These are phyloP conservation scores for Cercospora zeae-maydis DNA, from an alignment of 2,329 filamentous ascomycete species.

Conservation along the genomic window DNA sequence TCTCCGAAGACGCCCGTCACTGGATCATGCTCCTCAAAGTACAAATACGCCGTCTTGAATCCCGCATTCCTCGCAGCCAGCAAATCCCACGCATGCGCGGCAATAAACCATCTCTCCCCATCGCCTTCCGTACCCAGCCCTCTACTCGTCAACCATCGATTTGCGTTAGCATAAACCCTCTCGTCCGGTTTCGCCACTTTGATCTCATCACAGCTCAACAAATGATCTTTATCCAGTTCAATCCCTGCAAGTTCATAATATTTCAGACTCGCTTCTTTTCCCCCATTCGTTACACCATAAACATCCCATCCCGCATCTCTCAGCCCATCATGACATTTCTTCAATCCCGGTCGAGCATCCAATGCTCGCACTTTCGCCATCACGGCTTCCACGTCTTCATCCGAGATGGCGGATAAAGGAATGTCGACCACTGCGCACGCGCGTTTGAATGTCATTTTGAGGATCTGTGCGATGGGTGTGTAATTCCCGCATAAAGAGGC, in stretches of 20 bases:
- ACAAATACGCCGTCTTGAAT: constrained; percentile 33
- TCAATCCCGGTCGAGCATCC: constrained; percentile 25
- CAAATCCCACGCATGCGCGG: constrained; percentile 33
- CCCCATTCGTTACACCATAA: constrained; percentile 33
- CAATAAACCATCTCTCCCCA: constrained; percentile 33
- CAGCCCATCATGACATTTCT: constrained; percentile 31
- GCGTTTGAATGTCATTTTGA: constrained; percentile 28
- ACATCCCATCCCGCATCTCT: constrained; percentile 31
- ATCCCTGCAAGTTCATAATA: constrained; percentile 32
- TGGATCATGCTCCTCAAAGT: constrained; percentile 33
- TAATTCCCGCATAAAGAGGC: constrained; percentile 28
- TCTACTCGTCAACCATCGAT: constrained; percentile 24
- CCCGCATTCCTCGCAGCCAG: constrained; percentile 32
- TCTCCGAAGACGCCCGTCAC: constrained; percentile 31
- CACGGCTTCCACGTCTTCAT: constrained; percentile 31
- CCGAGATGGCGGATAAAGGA: constrained; percentile 19
- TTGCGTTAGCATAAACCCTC: constrained; percentile 29
- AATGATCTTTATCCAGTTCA: constrained; percentile 28
- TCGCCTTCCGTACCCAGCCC: constrained; percentile 25
- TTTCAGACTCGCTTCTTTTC: constrained; percentile 29
- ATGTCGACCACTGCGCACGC: constrained; percentile 30
- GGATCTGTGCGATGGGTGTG: constrained; percentile 31
- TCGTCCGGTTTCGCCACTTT: constrained; percentile 31
- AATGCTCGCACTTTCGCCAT: constrained; percentile 27
- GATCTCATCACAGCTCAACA: constrained; percentile 33